These are phyloP conservation scores for Phaffomyces antillensis DNA, from an alignment of 805 yeast species.

Conservation along the genomic window DNA sequence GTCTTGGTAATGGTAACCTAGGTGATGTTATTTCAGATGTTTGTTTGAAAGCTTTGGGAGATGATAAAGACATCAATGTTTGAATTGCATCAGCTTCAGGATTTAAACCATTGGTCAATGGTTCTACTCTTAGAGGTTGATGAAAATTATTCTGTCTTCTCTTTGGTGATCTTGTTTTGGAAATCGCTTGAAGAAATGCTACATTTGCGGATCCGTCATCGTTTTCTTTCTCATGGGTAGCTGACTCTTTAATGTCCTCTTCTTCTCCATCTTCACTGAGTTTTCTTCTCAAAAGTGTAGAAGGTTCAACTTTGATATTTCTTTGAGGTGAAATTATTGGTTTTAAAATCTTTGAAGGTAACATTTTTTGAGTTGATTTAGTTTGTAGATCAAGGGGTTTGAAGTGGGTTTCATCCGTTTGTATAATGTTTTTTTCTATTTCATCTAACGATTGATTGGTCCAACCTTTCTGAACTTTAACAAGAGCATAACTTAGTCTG, in stretches of 20 bases:
- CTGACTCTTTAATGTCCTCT: constrained; percentile 1
- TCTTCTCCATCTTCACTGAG: neutral
- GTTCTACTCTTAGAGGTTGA: constrained; percentile 1
- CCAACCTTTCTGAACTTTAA: constrained; percentile 30
- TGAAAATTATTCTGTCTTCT: constrained; percentile 12
- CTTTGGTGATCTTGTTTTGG: constrained; percentile 26
- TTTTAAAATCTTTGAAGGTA: constrained; percentile 5
- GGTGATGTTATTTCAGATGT: constrained; percentile 1
- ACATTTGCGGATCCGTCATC: constrained; percentile 31
- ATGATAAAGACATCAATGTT: constrained; percentile 34
- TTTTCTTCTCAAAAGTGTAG: constrained; percentile 9
- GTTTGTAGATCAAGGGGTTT: neutral
- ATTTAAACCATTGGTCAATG: constrained; percentile 8
- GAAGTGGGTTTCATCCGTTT: constrained; percentile 3
- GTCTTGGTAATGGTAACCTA: constrained; percentile 11
- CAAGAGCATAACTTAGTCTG: constrained; percentile 34
- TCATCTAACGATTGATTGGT: constrained; percentile 23
- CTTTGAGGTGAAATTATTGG: constrained; percentile 5
- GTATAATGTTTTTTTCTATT: constrained; percentile 16
- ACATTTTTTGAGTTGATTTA: constrained; percentile 1
- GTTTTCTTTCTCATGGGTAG: neutral
- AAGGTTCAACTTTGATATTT: constrained; percentile 3
- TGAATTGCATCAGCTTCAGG: constrained; percentile 35
- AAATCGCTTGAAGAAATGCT: constrained; percentile 33
- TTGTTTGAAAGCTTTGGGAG: constrained; percentile 21